phyloP scores from a whole-genome alignment of 2,329 filamentous ascomycete species.

The Penicillium italicum region DNA sequence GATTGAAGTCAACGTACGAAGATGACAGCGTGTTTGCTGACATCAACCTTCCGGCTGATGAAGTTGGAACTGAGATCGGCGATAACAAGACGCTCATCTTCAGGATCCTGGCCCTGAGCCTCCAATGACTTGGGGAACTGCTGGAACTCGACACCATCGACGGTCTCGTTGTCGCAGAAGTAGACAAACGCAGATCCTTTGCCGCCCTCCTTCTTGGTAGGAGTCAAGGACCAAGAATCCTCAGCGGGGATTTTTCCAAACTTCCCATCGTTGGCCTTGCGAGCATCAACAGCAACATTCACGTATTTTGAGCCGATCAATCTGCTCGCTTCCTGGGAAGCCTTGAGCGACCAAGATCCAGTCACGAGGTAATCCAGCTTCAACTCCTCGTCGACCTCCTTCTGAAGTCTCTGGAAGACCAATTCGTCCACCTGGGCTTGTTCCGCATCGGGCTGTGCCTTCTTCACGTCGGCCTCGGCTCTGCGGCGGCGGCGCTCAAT shows the following conservation, averaged over 20 bases:
- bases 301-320: constrained; percentile 71
- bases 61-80: constrained; percentile 96
- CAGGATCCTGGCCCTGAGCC: constrained; percentile 51
- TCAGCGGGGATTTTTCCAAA: constrained; percentile 81
- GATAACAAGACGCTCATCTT: constrained; percentile 70
- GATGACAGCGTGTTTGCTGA: constrained; percentile 75
- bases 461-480: constrained; percentile 54
- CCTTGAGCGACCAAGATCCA: constrained; percentile 87
- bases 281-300: constrained; percentile 69
- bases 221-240: constrained; percentile 67
- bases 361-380: constrained; percentile 88
- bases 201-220: constrained; percentile 55
- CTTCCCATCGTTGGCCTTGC: constrained; percentile 68
- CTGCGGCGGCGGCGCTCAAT: constrained; percentile 64
- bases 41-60: constrained; percentile 71
- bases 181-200: constrained; percentile 67
- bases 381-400: constrained; percentile 65
- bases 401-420: constrained; percentile 58
- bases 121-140: constrained; percentile 64
- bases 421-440: constrained; percentile 54
- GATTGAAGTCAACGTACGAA: constrained; percentile 58
- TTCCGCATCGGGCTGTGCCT: constrained; percentile 41
- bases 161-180: constrained; percentile 79
- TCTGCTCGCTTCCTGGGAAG: constrained; percentile 74
- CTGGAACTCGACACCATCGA: constrained; percentile 85